Evolutionary conservation across 2,329 filamentous ascomycete genomes (phyloP).

Genomic region (Talaromyces sp.): DNA sequence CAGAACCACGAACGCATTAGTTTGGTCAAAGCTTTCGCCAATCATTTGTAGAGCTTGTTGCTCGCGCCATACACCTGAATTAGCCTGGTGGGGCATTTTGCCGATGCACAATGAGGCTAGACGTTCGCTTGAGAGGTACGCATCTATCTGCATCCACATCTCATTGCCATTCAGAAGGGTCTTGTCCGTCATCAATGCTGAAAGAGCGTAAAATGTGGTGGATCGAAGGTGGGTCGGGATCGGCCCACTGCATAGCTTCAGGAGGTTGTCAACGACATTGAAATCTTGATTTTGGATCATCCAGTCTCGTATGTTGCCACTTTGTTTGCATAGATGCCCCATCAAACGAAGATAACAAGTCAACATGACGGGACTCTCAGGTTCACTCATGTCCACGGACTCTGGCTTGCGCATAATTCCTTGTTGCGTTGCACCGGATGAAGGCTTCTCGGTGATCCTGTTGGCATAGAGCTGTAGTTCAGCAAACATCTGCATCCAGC

Average conservation of each 20-base stretch:
- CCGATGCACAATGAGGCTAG: constrained; percentile 48
- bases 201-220: constrained; percentile 78
- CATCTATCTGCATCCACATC: constrained; percentile 81
- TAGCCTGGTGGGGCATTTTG: constrained; percentile 47
- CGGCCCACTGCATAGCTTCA: constrained; percentile 75
- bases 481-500: constrained; percentile 89
- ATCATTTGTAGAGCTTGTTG: constrained; percentile 74
- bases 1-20: constrained; percentile 79
- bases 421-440: constrained; percentile 50
- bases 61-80: constrained; percentile 45
- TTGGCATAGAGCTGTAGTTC: constrained; percentile 84
- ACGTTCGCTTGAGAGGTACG: constrained; percentile 68
- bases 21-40: constrained; percentile 78
- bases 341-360: constrained; percentile 91
- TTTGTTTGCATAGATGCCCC: constrained; percentile 77
- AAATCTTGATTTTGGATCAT: constrained; percentile 69
- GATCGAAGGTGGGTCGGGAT: constrained; percentile 78
- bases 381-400: constrained; percentile 75
- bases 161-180: constrained; percentile 65
- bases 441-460: constrained; percentile 73
- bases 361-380: constrained; percentile 94
- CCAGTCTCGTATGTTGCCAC: constrained; percentile 70
- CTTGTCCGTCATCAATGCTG: constrained; percentile 76
- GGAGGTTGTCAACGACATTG: constrained; percentile 72
- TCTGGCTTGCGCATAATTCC: constrained; percentile 63